Percentiles rank a stretch among this genome's conserved stretches.
Evolutionary conservation across 1,284 basidiomycete species (phyloP).

Genomic region (Tilletiaria anomala): DNA sequence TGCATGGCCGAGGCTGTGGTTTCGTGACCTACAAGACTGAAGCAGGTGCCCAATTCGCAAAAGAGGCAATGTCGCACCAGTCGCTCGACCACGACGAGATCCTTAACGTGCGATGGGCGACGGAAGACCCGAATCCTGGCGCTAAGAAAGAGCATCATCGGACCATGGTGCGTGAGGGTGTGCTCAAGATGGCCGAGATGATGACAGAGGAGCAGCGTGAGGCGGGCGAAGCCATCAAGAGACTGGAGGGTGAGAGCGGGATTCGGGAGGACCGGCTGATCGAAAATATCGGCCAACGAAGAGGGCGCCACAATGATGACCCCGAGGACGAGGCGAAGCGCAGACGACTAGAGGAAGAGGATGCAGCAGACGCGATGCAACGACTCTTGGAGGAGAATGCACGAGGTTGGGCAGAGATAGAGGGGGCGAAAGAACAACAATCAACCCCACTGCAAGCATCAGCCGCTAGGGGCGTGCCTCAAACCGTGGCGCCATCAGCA

Average conservation of each 20-base stretch:
- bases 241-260: constrained; percentile 7
- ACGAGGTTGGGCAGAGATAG: constrained; percentile 27
- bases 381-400: constrained; percentile 31
- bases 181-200: constrained; percentile 17
- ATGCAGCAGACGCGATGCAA: constrained; percentile 24
- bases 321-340: constrained; percentile 14
- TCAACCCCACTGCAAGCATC: no score
- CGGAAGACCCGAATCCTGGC: constrained; percentile 31
- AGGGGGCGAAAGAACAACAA: no score
- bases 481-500: no score
- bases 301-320: background rate
- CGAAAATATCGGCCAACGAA: background rate
- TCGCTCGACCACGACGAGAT: constrained; percentile 95
- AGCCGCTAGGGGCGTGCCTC: no score
- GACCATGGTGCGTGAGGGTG: constrained; percentile 17
- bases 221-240: constrained; percentile 13
- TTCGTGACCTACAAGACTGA: constrained; percentile 92
- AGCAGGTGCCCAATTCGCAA: constrained; percentile 78
- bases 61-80: constrained; percentile 97
- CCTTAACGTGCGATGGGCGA: constrained; percentile 51
- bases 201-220: constrained; percentile 18
- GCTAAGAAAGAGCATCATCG: constrained; percentile 19
- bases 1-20: constrained; percentile 85
- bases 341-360: constrained; percentile 10
- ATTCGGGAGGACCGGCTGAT: constrained; percentile 8